Base-by-base conservation (phyloP, 345 rosid genomes). In the Triadica sebifera region DNA sequence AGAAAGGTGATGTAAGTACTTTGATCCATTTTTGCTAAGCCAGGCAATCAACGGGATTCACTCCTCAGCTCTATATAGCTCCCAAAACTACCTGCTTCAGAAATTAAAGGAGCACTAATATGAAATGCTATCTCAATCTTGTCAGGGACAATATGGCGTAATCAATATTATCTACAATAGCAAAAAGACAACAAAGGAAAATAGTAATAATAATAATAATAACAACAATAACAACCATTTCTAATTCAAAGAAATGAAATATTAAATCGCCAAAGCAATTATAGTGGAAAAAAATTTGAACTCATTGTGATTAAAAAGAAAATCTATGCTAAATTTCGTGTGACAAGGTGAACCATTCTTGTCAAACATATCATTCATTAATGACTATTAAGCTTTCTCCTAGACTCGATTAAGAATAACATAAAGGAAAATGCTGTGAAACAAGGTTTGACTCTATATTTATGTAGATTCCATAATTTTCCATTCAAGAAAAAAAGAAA, bases 21-120 rank as follows among this genome's bases (percentile, higher is more conserved):
- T 65, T 77, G 79, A 69, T 79, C 84, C 84, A 84, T 84, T 17
- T 53, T 58, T 38, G 47, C 86, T 12, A 10, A 17, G 37, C 16
- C 55, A 24, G 60, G 49, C 34, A 13, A 61, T 45, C 29, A 37
- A 53, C 60, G 24, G 8, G 22, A 34, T 34, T 56, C 57, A 43
- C 43, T 55, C 52, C 69, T n/a, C 67, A 19, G 19, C 38, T 70
- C 53, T 10, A 45, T 29, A 64, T 59, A 12, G 70, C 63, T 53
- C 43, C 41, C 17, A 47, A 56, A 74, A 51, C 16, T 47, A 59
- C 70, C 82, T 81, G 81, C 61, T 64, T 74, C 63, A 80, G 22
- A 63, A 50, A 55, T 57, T 39, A 61, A 74, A 60, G 22, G 25
- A 67, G 51, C 20, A 8, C 17, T 70, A 24, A 10, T 25, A n/a